Conservation (phyloP, 495 filamentous ascomycete species). For the Penicillium alfredii region DNA sequence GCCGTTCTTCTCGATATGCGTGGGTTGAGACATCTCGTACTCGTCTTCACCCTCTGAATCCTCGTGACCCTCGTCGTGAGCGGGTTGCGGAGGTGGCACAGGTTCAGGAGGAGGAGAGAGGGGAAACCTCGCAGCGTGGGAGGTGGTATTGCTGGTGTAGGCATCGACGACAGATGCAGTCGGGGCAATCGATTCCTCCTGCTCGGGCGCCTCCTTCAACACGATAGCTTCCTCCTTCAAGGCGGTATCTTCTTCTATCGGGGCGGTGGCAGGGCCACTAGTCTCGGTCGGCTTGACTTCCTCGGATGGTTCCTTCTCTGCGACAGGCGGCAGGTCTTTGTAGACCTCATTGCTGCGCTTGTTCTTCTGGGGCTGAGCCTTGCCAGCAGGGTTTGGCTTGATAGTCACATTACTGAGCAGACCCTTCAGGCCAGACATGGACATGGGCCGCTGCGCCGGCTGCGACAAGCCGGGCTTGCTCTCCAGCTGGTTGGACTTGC, state of each 20-base stretch:
- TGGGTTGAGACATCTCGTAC: no score
- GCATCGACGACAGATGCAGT: no score
- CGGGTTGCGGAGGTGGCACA: no score
- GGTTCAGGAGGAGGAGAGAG: slow-evolving; percentile 43
- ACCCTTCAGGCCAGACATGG: slow-evolving; percentile 41
- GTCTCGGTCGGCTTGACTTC: slow-evolving; percentile 21
- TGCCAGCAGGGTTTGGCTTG: slow-evolving; percentile 33
- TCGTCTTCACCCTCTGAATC: slow-evolving; percentile 76
- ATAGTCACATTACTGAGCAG: slow-evolving; percentile 38
- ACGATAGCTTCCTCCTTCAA: neutral
- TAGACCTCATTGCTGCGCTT: slow-evolving; percentile 63
- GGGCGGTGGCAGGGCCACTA: no score
- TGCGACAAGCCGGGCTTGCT: slow-evolving; percentile 49
- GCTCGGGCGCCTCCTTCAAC: neutral
- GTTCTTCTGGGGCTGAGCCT: slow-evolving; percentile 34
- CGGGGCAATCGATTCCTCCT: no score
- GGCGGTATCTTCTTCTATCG: no score
- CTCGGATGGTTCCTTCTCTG: slow-evolving; percentile 36
- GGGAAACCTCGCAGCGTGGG: slow-evolving; percentile 4
- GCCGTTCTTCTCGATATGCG: no score
- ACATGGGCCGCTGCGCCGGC: slow-evolving; percentile 60
- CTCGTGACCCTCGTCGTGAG: no score
- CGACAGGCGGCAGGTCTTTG: slow-evolving; percentile 45
- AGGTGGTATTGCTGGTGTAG: no score
- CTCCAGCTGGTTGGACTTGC: slow-evolving; percentile 47